Evolutionary conservation across 2,329 filamentous ascomycete genomes (phyloP).

Genomic region (Alternaria incomplexa): DNA sequence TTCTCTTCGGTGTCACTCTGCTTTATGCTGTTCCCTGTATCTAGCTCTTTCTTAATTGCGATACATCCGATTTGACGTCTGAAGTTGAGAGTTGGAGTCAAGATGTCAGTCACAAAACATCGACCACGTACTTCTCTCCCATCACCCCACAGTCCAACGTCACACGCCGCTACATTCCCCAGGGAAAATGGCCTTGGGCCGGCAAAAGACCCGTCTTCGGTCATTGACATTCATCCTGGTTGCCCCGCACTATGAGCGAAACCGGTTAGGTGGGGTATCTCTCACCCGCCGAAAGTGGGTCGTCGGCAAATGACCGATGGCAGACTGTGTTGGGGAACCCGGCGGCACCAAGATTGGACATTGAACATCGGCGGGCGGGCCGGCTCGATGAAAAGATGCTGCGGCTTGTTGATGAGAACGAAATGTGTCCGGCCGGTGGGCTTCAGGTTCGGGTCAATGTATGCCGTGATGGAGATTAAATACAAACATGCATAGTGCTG

Average conservation of each 20-base stretch:
- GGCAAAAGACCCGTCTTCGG: constrained; percentile 20
- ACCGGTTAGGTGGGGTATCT: constrained; percentile 25
- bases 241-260: constrained; percentile 28
- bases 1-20: background rate
- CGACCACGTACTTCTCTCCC: background rate
- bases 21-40: background rate
- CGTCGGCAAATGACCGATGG: constrained; percentile 24
- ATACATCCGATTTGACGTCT: background rate
- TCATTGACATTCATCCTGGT: constrained; percentile 19
- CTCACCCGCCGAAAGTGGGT: constrained; percentile 17
- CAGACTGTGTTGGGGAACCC: constrained; percentile 16
- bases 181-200: constrained; percentile 5
- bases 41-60: background rate
- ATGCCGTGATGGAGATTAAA: background rate
- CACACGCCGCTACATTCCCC: background rate
- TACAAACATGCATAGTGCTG: background rate
- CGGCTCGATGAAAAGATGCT: background rate
- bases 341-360: background rate
- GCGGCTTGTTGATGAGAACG: background rate
- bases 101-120: background rate
- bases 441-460: background rate
- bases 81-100: background rate
- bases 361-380: background rate
- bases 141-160: constrained; percentile 9
- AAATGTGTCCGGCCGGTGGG: background rate